Evolutionary conservation across 805 yeast genomes (phyloP), one percentile per base, ranked within the genome.

Genomic region (Debaryomyces hansenii): DNA sequence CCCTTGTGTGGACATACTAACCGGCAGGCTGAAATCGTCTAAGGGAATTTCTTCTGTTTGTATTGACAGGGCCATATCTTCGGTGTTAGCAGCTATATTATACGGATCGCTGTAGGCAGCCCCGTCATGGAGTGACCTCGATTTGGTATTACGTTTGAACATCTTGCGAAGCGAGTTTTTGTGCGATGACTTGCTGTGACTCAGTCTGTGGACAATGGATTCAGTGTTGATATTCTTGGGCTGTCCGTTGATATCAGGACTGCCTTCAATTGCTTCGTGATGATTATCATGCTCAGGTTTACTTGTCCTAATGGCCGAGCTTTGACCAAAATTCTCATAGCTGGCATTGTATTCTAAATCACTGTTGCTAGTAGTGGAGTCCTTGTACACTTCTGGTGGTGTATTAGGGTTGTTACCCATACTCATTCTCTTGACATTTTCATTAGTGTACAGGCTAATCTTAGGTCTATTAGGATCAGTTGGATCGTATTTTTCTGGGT

Each of bases 401-500:
- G 34, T 35, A 10, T 27, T 5, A 10, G 39, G 36, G 12, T 20
- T 35, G 14, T 37, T 20, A 14, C 36, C 20, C 51, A 50, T 45
- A 44, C 60, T 59, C 44, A 62, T 52, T 32, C 61, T 48, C 21
- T 53, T 59, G 7, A 57, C 45, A 7, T 42, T 43, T 18, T 54
- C 59, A 29, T 44, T 48, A 11, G 57, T 41, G 56, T 79, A 77
- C 41, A 75, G 69, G 35, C 81, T 70, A 27, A 85, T 69, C 49
- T 75, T 75, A 12, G 71, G 74, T 54, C 87, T 75, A 49, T 83
- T 67, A 27, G 91, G 89, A 64, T 86, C 91, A 2, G 95, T 86
- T 37, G 95, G 95, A 62, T 87, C 95, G 60, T 84, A 87, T 44
- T 79, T 75, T 9, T 62, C 67, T 9, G 90, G 90, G 59, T 83